phyloP scores from a whole-genome alignment of 495 filamentous ascomycete species.

The Parathielavia hyrcaniae region DNA sequence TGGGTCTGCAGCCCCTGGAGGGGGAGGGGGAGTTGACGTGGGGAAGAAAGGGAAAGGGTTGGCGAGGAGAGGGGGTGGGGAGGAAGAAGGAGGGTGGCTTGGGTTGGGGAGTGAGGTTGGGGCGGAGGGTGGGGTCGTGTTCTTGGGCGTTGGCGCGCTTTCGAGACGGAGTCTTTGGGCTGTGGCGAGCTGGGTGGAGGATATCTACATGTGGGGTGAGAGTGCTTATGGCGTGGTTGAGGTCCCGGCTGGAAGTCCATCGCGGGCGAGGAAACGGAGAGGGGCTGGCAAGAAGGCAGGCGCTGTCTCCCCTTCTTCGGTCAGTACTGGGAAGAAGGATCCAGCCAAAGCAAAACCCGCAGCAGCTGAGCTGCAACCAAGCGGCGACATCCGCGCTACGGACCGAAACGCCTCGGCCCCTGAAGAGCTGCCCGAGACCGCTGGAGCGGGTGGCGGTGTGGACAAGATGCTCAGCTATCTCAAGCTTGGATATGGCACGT shows the following conservation, averaged over 20 bases:
- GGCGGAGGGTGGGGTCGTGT: slow-evolving; percentile 73
- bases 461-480: slow-evolving; percentile 46
- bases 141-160: slow-evolving; percentile 67
- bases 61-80: background rate
- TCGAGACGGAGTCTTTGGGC: slow-evolving; percentile 57
- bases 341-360: background rate
- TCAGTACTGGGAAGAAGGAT: background rate
- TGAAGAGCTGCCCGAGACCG: background rate
- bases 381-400: background rate
- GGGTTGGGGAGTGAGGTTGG: slow-evolving; percentile 56
- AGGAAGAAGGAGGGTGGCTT: slow-evolving; percentile 53
- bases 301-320: too few relatives aligned
- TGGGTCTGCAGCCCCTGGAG: slow-evolving; percentile 40
- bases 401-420: background rate
- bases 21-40: slow-evolving; percentile 14
- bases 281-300: slow-evolving; percentile 2
- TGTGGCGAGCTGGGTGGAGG: slow-evolving; percentile 76
- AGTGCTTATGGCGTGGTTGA: slow-evolving; percentile 75
- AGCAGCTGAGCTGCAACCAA: background rate
- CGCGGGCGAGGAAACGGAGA: slow-evolving; percentile 6
- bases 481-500: slow-evolving; percentile 52
- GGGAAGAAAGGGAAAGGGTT: background rate
- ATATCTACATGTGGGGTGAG: slow-evolving; percentile 69
- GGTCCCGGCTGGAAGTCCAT: slow-evolving; percentile 46
- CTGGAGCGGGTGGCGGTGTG: slow-evolving; percentile 25